Evolutionary conservation across 139 green algal genomes (phyloP).

Genomic region (Ettlia oleoabundans): DNA sequence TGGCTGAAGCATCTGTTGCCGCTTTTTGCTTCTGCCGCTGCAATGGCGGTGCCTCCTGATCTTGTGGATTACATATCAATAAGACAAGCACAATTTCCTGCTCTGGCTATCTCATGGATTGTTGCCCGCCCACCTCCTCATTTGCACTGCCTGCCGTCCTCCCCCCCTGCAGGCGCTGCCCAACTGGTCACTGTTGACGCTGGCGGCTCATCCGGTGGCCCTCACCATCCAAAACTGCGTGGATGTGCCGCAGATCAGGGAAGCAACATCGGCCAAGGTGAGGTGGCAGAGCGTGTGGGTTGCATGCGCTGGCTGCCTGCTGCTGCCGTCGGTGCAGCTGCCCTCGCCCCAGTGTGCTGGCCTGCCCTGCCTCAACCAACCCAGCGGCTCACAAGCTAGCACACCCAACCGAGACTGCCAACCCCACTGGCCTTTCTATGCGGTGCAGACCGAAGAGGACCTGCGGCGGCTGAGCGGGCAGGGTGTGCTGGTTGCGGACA

Average conservation of each 20-base stretch:
- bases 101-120: neutral
- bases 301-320: neutral
- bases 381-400: neutral
- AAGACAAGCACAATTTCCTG: neutral
- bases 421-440: too few species aligned
- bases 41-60: neutral
- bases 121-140: neutral
- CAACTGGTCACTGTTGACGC: constrained; percentile 70
- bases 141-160: neutral
- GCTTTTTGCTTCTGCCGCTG: neutral
- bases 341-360: neutral
- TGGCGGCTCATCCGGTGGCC: constrained; percentile 64
- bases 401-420: neutral
- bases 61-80: neutral
- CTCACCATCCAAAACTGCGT: constrained; percentile 66
- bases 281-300: neutral
- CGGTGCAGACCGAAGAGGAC: constrained; percentile 63
- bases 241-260: constrained; percentile 44
- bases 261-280: constrained; percentile 54
- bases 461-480: constrained; percentile 54
- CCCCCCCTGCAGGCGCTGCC: constrained; percentile 60
- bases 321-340: neutral
- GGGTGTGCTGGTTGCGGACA: constrained; percentile 75
- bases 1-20: too few species aligned
- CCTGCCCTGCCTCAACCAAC: neutral